Evolutionary conservation across 768 basidiomycete genomes (phyloP).

Genomic region (Rickenella mellea): DNA sequence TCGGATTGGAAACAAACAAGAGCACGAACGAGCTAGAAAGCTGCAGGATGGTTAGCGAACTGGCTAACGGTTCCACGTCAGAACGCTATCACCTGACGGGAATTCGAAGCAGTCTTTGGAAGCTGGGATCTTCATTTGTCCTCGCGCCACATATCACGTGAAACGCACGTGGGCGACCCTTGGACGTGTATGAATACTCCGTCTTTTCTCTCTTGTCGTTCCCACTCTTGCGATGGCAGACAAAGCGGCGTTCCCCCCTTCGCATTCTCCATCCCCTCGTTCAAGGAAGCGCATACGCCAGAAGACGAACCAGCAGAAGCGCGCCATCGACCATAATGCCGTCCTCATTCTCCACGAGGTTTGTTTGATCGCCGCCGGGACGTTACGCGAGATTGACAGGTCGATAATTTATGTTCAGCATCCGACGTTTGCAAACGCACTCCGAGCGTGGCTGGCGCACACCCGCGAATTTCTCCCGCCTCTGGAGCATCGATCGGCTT

Average conservation of each 20-base stretch:
- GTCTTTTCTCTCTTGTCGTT: no score
- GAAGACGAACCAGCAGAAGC: not conserved
- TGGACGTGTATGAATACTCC: no score
- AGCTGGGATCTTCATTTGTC: no score
- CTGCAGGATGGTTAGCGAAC: no score
- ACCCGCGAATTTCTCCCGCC: not conserved
- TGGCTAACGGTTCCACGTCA: no score
- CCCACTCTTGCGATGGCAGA: constrained; percentile 2
- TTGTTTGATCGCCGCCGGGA: not conserved
- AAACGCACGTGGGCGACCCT: no score
- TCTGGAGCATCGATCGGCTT: not conserved
- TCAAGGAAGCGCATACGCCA: not conserved
- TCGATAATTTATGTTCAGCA: not conserved
- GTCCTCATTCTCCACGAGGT: not conserved
- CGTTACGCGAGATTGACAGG: not conserved
- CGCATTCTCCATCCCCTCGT: not conserved
- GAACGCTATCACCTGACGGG: no score
- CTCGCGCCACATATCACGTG: no score
- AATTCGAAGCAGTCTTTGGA: no score
- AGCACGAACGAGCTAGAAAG: no score
- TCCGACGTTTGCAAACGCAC: not conserved
- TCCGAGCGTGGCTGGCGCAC: not conserved
- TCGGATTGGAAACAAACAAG: no score
- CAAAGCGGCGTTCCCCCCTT: constrained; percentile 1
- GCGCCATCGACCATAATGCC: not conserved